Evolutionary conservation across 371 early-diverging fungal genomes (phyloP).

Genomic region (Apophysomyces trapeziformis): DNA sequence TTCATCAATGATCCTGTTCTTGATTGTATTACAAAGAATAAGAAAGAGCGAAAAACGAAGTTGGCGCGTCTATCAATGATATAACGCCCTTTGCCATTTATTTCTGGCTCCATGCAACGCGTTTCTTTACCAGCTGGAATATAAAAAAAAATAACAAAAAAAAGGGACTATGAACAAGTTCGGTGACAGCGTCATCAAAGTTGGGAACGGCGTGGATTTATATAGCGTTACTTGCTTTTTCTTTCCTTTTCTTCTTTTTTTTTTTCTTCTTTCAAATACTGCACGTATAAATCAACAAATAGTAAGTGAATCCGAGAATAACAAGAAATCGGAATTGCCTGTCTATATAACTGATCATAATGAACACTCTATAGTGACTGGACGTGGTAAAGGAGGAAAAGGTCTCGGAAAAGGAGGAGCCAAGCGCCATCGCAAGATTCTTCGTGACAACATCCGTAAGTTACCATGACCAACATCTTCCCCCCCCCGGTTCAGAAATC

Average conservation of each 20-base stretch:
- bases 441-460: slow-evolving; percentile 90
- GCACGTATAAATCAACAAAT: background rate
- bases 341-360: background rate
- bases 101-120: background rate
- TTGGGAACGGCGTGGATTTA: background rate
- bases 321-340: background rate
- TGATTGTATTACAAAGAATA: no score
- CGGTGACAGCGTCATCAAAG: slow-evolving; percentile 5
- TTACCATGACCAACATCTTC: slow-evolving; percentile 16
- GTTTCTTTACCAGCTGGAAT: background rate
- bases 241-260: slow-evolving; percentile 13
- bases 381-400: slow-evolving; percentile 97
- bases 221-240: background rate
- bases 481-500: background rate
- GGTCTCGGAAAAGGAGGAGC: slow-evolving; percentile 97
- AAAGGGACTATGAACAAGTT: background rate
- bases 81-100: no score
- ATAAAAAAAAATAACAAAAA: background rate
- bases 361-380: slow-evolving; percentile 58
- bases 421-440: slow-evolving; percentile 98
- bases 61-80: no score
- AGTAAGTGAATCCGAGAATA: slow-evolving; percentile 4
- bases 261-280: slow-evolving; percentile 10
- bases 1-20: no score
- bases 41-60: no score